These are phyloP conservation scores for Pseudogymnoascus sp. DNA, from an alignment of 2,329 filamentous ascomycete genomes.

Conservation along the genomic window DNA sequence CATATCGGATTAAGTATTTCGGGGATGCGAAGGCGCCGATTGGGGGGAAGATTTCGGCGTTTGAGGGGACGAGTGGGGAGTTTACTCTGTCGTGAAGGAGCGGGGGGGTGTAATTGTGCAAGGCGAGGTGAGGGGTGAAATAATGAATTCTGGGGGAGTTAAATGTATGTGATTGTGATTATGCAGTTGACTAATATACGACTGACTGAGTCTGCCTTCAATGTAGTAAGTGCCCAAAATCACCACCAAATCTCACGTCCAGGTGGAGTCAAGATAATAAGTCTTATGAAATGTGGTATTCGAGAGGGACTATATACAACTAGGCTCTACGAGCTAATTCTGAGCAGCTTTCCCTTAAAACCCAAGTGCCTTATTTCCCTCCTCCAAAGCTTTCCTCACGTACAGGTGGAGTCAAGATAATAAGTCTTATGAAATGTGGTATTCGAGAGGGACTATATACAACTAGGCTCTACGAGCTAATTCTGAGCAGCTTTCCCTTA, in stretches of 20 bases:
- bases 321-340: not conserved
- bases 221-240: not conserved
- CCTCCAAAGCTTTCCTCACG: not conserved
- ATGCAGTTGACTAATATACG: not conserved
- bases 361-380: not conserved
- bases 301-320: not conserved
- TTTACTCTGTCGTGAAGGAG: conserved; percentile 33
- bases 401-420: not conserved
- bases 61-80: conserved; percentile 57
- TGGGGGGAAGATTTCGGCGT: conserved; percentile 53
- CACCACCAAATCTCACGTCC: not conserved
- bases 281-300: not conserved
- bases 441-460: not conserved
- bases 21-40: conserved; percentile 67
- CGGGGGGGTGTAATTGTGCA: not conserved
- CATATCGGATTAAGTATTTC: conserved; percentile 74
- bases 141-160: not conserved
- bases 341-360: not conserved
- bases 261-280: not conserved
- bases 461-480: not conserved
- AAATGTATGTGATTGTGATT: not conserved
- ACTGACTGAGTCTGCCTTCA: not conserved
- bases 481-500: not conserved
- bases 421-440: not conserved
- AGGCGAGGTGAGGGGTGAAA: not conserved